Conservation (phyloP, 202 grass and related monocot species). For the Setaria italica region DNA sequence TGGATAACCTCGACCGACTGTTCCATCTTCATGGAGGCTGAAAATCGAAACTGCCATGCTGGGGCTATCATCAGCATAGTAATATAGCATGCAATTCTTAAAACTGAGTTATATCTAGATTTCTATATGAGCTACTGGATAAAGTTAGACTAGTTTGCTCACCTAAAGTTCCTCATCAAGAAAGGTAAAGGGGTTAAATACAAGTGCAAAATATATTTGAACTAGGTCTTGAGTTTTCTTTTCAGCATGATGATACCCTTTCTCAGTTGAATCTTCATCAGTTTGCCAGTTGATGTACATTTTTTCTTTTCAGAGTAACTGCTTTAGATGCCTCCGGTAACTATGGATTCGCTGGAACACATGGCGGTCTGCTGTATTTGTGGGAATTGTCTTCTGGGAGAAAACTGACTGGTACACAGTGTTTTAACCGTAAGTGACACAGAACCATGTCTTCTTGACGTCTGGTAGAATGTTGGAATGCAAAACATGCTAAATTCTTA, state of each 20-base stretch:
- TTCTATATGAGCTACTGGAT: constrained; percentile 10
- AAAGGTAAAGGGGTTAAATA: neutral
- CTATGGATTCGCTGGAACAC: constrained; percentile 79
- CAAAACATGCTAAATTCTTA: constrained; percentile 13
- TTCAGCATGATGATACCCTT: neutral
- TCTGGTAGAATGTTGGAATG: constrained; percentile 20
- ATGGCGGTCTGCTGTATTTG: constrained; percentile 70
- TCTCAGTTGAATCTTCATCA: constrained; percentile 34
- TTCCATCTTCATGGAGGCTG: constrained; percentile 4
- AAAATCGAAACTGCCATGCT: neutral
- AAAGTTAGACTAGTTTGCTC: constrained; percentile 31
- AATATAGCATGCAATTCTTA: neutral
- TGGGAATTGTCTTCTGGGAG: constrained; percentile 87
- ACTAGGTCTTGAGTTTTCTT: constrained; percentile 6
- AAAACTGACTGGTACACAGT: constrained; percentile 55
- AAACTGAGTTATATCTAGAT: neutral
- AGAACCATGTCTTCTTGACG: constrained; percentile 25
- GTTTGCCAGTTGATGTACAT: constrained; percentile 22
- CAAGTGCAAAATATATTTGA: constrained; percentile 3
- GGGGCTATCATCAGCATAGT: neutral
- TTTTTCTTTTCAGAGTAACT: constrained; percentile 66
- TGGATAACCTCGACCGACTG: neutral
- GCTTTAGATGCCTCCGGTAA: constrained; percentile 63
- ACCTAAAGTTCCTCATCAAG: constrained; percentile 2
- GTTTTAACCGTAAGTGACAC: constrained; percentile 68